Percentiles rank a stretch among this genome's conserved stretches.
These are phyloP conservation scores for Thalassiosira profunda DNA, from an alignment of 108 stramenopile species.

Conservation along the genomic window DNA sequence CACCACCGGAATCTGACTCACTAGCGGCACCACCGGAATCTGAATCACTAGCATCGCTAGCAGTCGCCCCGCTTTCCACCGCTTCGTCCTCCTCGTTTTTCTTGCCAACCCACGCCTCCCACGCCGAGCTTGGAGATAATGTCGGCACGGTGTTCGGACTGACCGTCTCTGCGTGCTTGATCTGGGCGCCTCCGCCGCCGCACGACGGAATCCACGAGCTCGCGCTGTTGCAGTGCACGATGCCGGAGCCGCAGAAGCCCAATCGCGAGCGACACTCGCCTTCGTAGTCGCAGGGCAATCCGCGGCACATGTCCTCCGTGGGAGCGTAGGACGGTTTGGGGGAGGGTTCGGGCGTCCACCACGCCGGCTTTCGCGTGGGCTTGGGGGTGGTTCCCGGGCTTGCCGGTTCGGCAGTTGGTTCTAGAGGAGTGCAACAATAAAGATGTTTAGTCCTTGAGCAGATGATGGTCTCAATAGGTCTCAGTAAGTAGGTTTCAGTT, in stretches of 20 bases:
- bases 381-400: no score
- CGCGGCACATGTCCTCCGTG: constrained; percentile 3
- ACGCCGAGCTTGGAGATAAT: constrained; percentile 17
- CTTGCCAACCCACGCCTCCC: constrained; percentile 15
- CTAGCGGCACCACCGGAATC: no score
- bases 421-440: no score
- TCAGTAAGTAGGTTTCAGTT: no score
- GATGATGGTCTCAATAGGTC: no score
- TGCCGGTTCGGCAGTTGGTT: no score
- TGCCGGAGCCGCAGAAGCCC: constrained; percentile 6
- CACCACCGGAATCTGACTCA: no score
- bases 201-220: constrained; percentile 33
- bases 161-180: background rate
- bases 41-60: no score
- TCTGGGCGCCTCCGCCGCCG: constrained; percentile 16
- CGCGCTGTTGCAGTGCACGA: constrained; percentile 25
- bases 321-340: constrained; percentile 6
- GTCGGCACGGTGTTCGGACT: constrained; percentile 4
- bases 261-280: constrained; percentile 17
- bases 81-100: background rate
- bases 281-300: constrained; percentile 12
- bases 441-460: no score
- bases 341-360: no score
- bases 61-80: no score
- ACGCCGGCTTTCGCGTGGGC: no score